phyloP scores from a whole-genome alignment of 164 flowering plant genomes.

The Saururus chinensis region DNA sequence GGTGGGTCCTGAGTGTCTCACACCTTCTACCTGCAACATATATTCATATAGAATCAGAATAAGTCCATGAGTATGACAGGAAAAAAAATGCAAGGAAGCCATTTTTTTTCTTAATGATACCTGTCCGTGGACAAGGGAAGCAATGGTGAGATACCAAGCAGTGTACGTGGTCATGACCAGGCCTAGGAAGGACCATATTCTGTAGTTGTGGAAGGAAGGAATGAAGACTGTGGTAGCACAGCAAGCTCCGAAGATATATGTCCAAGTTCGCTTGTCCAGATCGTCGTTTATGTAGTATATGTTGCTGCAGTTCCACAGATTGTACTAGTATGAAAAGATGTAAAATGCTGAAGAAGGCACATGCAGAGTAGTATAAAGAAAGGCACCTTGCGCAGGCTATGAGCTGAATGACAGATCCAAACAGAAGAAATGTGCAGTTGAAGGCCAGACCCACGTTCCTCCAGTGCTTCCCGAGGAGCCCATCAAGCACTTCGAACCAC shows the following conservation, averaged over 20 bases:
- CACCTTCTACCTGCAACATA: conserved; percentile 63
- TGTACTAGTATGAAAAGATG: neutral
- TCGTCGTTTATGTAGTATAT: conserved; percentile 96
- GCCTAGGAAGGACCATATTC: conserved; percentile 98
- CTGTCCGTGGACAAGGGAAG: conserved; percentile 92
- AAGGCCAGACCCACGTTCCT: conserved; percentile 95
- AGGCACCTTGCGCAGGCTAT: conserved; percentile 96
- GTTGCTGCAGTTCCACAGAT: conserved; percentile 53
- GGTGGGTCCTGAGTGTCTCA: conserved; percentile 83
- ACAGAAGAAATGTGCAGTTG: conserved; percentile 96
- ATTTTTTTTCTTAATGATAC: conserved; percentile 20
- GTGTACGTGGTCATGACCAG: conserved; percentile 94
- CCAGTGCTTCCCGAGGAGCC: conserved; percentile 94
- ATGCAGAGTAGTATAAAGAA: neutral
- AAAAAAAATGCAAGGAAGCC: too few species aligned
- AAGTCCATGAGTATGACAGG: neutral
- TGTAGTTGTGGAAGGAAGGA: conserved; percentile 96
- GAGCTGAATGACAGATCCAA: conserved; percentile 99
- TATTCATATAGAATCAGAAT: neutral
- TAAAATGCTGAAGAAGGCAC: conserved; percentile 2
- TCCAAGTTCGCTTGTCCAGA: conserved; percentile 99
- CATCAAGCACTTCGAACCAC: conserved; percentile 99
- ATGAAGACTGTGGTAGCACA: conserved; percentile 99
- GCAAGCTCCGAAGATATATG: conserved; percentile 97
- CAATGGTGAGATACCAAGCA: conserved; percentile 94